Conservation (phyloP, 352 stramenopile species). For the Globisporangium polare region DNA sequence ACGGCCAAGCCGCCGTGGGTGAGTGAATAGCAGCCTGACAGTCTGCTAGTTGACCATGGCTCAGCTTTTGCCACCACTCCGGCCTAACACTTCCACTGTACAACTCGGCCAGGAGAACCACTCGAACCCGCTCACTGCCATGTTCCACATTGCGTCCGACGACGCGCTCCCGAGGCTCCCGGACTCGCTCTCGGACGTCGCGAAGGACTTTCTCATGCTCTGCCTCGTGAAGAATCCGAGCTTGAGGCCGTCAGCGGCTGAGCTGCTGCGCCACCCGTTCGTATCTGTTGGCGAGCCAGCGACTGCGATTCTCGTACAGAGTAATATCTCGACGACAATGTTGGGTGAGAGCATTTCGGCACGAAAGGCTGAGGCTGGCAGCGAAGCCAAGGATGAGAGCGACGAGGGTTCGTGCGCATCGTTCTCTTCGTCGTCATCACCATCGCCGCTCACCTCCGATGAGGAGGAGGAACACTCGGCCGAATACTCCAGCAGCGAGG, state of each 20-base stretch:
- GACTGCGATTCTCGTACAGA: constrained; percentile 4
- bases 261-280: constrained; percentile 79
- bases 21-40: neutral
- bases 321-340: neutral
- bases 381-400: neutral
- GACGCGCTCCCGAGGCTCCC: constrained; percentile 50
- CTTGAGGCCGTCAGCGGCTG: constrained; percentile 70
- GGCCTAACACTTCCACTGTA: neutral
- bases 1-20: constrained; percentile 84
- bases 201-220: constrained; percentile 39
- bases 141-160: constrained; percentile 80
- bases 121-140: constrained; percentile 73
- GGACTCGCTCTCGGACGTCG: constrained; percentile 27
- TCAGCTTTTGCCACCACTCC: too few relatives aligned
- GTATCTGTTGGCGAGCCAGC: neutral
- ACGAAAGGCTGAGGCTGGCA: neutral
- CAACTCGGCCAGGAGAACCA: constrained; percentile 43
- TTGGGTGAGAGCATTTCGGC: neutral
- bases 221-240: constrained; percentile 66
- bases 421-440: constrained; percentile 9
- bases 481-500: constrained; percentile 20
- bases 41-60: neutral
- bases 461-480: neutral
- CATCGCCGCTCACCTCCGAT: neutral
- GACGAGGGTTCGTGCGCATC: constrained; percentile 11